Base-by-base conservation (phyloP, 192 early-diverging fungal genomes). In the Coemansia sp. region DNA sequence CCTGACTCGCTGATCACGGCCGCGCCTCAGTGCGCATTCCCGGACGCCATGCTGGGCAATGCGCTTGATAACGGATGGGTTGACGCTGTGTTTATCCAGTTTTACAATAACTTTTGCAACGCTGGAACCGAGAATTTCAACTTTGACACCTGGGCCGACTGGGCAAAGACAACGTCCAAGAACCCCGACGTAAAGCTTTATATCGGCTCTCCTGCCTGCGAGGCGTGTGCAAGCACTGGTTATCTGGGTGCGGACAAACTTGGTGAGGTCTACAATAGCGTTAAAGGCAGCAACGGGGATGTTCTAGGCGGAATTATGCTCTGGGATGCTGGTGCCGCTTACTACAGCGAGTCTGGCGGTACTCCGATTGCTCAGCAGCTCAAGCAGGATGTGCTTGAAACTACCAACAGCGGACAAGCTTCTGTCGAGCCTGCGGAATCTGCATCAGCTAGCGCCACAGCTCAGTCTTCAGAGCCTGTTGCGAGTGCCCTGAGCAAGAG, bases 271-370 rank as follows among this genome's bases (percentile, higher is more conserved):
- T 59, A 63, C 18, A 9, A 61, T 15, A 25, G 53, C 15, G 72
- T 61, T 6, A 66, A 59, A n/a, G 21, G 55, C 18, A 44, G 62
- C 33, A 57, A 67, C 30, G 52, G 55, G n/a, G 62, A 56, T 22
- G 71, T 72, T 4, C 80, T 83, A 63, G 84, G 81, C 25, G 84
- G 84, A 23, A 80, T 83, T 15, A 85, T 85, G 84, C 73, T 83
- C 56, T 85, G 84, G 81, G 64, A 66, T 19, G 52, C 64, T 12
- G 51, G 56, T 13, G 50, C 61, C 3, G 61, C 64, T 1, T 66
- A 59, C 45, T 45, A 49, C 23, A 33, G 18, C 2, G 46, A 41
- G 1, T 14, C 25, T 37, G 55, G 64, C 22, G 27, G 9, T n/a
- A 39, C 27, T 2, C 25, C 61, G 3, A 56, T 64, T 50, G 62